These are phyloP conservation scores for Diaporthe vaccinii DNA, from an alignment of 2,329 filamentous ascomycete genomes.

Conservation along the genomic window DNA sequence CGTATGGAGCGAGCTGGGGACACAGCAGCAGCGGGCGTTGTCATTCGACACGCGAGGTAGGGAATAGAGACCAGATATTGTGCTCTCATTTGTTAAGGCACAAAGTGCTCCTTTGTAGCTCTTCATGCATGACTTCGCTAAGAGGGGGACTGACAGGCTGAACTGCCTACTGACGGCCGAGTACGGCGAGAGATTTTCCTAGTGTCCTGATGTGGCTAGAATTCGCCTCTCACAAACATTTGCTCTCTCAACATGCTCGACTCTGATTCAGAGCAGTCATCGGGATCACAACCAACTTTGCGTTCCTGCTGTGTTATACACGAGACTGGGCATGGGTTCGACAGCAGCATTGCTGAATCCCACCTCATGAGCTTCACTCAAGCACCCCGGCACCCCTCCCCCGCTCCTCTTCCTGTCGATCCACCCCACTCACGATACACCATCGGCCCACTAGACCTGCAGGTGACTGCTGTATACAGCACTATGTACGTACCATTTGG, in stretches of 20 bases:
- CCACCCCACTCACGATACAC: constrained; percentile 32
- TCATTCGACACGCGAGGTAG: constrained; percentile 7
- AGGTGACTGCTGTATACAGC: constrained; percentile 34
- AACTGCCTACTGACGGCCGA: neutral
- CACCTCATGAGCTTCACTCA: constrained; percentile 29
- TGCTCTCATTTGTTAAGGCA: neutral
- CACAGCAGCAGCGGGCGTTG: neutral
- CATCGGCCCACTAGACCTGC: constrained; percentile 28
- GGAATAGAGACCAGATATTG: neutral
- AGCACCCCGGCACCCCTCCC: constrained; percentile 26
- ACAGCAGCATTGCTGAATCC: constrained; percentile 1
- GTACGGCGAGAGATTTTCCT: neutral
- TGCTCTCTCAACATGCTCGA: neutral
- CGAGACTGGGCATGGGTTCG: neutral
- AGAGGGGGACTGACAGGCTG: neutral
- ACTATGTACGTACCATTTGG: constrained; percentile 23
- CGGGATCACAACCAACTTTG: neutral
- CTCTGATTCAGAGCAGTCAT: neutral
- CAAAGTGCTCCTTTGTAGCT: neutral
- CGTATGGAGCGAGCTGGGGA: neutral
- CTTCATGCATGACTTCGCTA: constrained; percentile 6
- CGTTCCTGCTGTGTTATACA: neutral
- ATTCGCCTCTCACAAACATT: neutral
- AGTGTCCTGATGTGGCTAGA: neutral
- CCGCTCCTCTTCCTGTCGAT: constrained; percentile 34